Percentiles rank a stretch among this genome's conserved stretches.
phyloP scores from a whole-genome alignment of 495 filamentous ascomycete species.

The Tuber magnatum region DNA sequence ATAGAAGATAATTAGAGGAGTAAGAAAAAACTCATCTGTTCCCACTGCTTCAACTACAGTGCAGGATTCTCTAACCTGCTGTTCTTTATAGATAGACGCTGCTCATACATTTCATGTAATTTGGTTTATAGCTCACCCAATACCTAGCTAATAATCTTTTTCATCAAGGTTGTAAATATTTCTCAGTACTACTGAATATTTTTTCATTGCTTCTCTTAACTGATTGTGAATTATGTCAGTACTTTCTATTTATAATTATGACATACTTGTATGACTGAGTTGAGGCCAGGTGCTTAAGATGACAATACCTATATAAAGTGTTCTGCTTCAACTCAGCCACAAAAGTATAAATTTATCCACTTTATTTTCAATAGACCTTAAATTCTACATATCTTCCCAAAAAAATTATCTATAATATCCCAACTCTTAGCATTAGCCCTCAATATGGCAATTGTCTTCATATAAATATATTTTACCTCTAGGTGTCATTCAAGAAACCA shows the following conservation, averaged over 20 bases:
- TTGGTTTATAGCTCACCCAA: not conserved
- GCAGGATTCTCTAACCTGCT: not conserved
- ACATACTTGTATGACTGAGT: not conserved
- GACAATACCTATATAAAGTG: too few species aligned
- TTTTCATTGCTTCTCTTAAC: not conserved
- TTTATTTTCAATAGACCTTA: not conserved
- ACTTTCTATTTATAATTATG: not conserved
- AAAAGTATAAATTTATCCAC: not conserved
- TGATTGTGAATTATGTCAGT: not conserved
- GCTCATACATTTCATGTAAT: not conserved
- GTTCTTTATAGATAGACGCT: not conserved
- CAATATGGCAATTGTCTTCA: conserved; percentile 7
- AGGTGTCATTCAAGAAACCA: not conserved
- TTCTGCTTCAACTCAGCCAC: too few species aligned
- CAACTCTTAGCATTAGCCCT: conserved; percentile 15
- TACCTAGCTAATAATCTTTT: not conserved
- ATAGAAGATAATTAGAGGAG: not conserved
- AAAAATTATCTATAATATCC: conserved; percentile 20
- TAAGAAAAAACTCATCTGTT: not conserved
- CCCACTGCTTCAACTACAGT: not conserved
- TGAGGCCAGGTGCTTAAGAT: too few species aligned
- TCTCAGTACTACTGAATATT: not conserved
- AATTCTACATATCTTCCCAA: conserved; percentile 4
- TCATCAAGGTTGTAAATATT: not conserved
- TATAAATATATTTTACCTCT: not conserved